Conservation (phyloP, 306 rosid species). For the Glycine latifolia region DNA sequence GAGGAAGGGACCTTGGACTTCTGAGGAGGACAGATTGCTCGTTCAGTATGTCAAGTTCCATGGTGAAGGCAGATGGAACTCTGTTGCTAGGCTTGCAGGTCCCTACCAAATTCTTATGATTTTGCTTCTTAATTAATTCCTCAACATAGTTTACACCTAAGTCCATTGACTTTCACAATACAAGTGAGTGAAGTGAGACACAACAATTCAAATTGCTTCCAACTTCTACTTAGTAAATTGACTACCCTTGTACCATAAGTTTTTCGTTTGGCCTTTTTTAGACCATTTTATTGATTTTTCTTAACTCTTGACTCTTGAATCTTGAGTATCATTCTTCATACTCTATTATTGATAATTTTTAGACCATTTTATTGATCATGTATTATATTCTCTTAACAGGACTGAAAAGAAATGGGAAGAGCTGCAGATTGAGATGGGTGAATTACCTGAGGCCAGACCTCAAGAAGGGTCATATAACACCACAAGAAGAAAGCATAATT, state of each 20-base stretch:
- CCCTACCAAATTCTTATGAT: not conserved
- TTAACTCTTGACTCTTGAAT: not conserved
- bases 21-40: constrained; percentile 88
- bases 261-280: not conserved
- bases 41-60: constrained; percentile 80
- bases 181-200: not conserved
- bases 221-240: constrained; percentile 10
- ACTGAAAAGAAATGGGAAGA: constrained; percentile 87
- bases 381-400: constrained; percentile 50
- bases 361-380: constrained; percentile 2
- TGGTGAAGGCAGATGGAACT: constrained; percentile 99
- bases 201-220: constrained; percentile 1
- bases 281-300: not conserved
- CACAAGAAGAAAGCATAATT: constrained; percentile 91
- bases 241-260: constrained; percentile 18
- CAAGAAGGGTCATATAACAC: constrained; percentile 69
- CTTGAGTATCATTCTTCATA: not conserved
- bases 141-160: not conserved
- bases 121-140: constrained; percentile 1
- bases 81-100: constrained; percentile 94
- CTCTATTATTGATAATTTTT: not conserved
- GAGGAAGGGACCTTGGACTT: constrained; percentile 99
- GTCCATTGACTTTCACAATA: constrained; percentile 21
- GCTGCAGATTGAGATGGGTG: constrained; percentile 95
- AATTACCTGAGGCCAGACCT: constrained; percentile 89